Evolutionary conservation across 805 yeast species (phyloP).

Genomic region (Dipodascopsis tothii): DNA sequence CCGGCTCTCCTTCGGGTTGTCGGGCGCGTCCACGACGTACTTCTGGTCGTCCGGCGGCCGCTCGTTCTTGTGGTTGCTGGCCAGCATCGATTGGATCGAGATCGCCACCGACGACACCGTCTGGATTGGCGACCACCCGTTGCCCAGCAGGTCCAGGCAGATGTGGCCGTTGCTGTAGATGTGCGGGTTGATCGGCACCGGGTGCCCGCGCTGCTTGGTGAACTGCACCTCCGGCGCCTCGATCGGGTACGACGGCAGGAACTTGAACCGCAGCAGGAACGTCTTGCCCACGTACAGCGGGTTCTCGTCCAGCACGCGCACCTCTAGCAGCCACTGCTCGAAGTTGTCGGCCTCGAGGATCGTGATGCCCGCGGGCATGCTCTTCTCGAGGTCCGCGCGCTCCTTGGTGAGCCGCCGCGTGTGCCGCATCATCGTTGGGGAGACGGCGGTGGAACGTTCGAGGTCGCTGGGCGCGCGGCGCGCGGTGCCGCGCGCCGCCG

Average conservation of each 20-base stretch:
- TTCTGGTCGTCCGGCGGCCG: constrained; percentile 52
- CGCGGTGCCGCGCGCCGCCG: too few relatives aligned
- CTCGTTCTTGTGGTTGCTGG: constrained; percentile 39
- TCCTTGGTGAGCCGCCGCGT: background rate
- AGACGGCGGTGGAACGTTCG: too few relatives aligned
- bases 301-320: constrained; percentile 33
- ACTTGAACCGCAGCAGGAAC: constrained; percentile 40
- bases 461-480: too few relatives aligned
- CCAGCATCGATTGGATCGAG: constrained; percentile 60
- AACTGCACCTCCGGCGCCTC: constrained; percentile 53
- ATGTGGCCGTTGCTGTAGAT: constrained; percentile 68
- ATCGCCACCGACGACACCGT: constrained; percentile 34
- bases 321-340: constrained; percentile 34
- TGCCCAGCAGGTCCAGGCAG: constrained; percentile 58
- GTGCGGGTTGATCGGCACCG: constrained; percentile 66
- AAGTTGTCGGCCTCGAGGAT: constrained; percentile 32
- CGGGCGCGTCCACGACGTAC: constrained; percentile 49
- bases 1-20: constrained; percentile 43
- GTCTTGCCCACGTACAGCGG: constrained; percentile 34
- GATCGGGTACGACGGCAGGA: constrained; percentile 48
- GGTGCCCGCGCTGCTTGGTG: constrained; percentile 27
- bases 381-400: background rate
- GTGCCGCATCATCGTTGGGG: background rate
- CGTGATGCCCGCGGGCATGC: constrained; percentile 25
- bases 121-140: constrained; percentile 62